Percentiles rank a stretch among this genome's conserved stretches.
Conservation (phyloP, 192 early-diverging fungal genomes). For the Gryganskiella cystojenkinii region DNA sequence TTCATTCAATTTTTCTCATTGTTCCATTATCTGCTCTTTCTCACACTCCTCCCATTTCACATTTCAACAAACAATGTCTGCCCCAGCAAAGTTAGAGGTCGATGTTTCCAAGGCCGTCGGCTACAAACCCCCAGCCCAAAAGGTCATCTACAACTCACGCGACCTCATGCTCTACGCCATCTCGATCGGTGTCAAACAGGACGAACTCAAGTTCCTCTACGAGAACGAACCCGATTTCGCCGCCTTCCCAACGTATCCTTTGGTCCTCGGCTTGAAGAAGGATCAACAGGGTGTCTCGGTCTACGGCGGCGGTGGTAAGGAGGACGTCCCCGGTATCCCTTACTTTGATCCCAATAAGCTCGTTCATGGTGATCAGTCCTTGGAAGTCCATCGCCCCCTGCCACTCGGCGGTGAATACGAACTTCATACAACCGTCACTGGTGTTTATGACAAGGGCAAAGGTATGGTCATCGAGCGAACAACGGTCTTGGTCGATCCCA, state of each 20-base stretch:
- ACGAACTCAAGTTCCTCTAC: conserved; percentile 74
- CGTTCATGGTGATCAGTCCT: conserved; percentile 80
- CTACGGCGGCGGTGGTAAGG: conserved; percentile 69
- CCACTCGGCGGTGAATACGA: conserved; percentile 71
- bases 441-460: conserved; percentile 80
- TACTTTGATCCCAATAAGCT: conserved; percentile 73
- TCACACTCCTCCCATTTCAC: not conserved
- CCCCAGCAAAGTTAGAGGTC: conserved; percentile 28
- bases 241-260: conserved; percentile 78
- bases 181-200: conserved; percentile 66
- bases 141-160: conserved; percentile 69
- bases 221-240: conserved; percentile 73
- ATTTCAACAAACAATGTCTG: not conserved
- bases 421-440: conserved; percentile 61
- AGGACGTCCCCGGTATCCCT: conserved; percentile 68
- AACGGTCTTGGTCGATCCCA: conserved; percentile 58
- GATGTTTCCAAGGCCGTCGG: conserved; percentile 70
- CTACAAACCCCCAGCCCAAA: conserved; percentile 41
- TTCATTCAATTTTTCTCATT: not conserved
- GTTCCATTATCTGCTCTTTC: not conserved
- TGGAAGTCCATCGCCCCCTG: conserved; percentile 68
- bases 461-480: conserved; percentile 79
- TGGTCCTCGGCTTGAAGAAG: conserved; percentile 71
- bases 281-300: conserved; percentile 40
- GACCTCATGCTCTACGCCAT: conserved; percentile 82